Conservation (phyloP, 352 stramenopile species). For the Aphanomyces euteiches region DNA sequence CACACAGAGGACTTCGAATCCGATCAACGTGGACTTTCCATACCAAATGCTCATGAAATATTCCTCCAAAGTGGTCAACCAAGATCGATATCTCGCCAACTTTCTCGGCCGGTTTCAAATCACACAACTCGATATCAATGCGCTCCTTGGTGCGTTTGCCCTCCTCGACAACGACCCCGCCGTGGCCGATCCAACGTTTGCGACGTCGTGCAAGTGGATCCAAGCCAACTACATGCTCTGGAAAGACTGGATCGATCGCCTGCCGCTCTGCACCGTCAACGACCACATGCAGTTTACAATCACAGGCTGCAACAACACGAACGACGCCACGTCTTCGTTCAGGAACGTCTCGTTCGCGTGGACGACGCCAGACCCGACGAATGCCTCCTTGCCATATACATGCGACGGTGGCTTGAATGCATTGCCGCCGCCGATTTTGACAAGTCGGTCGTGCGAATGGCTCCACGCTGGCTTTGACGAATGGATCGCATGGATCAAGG, state of each 20-base stretch:
- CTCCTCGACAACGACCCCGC: neutral
- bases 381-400: slow-evolving; percentile 38
- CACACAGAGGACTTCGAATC: slow-evolving; percentile 43
- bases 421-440: slow-evolving; percentile 36
- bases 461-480: slow-evolving; percentile 30
- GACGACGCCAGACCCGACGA: slow-evolving; percentile 40
- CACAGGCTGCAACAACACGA: slow-evolving; percentile 36
- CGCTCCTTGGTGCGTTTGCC: slow-evolving; percentile 37
- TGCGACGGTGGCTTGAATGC: slow-evolving; percentile 39
- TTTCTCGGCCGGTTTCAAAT: slow-evolving; percentile 38
- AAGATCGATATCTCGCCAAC: slow-evolving; percentile 22
- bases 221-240: slow-evolving; percentile 53
- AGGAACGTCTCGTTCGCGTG: slow-evolving; percentile 41
- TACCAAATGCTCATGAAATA: slow-evolving; percentile 42
- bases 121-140: slow-evolving; percentile 43
- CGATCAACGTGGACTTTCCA: slow-evolving; percentile 46
- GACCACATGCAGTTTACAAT: slow-evolving; percentile 36
- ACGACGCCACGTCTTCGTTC: neutral
- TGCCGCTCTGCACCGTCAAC: slow-evolving; percentile 41
- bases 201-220: slow-evolving; percentile 49
- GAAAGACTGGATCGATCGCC: slow-evolving; percentile 42
- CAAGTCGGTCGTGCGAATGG: slow-evolving; percentile 51
- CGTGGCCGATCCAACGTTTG: slow-evolving; percentile 39
- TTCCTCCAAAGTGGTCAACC: neutral
- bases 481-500: slow-evolving; percentile 41